Conservation (phyloP, 2,329 filamentous ascomycete genomes). For the Nothopassalora personata region DNA sequence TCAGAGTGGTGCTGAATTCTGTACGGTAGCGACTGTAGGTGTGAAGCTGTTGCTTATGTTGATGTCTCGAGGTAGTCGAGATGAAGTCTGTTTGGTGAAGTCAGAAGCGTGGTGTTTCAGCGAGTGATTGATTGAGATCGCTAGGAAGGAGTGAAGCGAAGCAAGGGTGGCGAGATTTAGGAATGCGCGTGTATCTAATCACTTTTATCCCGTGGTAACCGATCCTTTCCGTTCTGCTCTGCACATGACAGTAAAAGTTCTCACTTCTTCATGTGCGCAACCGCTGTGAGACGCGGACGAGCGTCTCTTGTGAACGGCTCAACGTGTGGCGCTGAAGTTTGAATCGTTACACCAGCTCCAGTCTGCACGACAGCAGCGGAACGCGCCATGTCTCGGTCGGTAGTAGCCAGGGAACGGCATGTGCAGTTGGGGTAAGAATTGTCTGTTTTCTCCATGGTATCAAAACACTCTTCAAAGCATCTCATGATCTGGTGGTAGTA, state of each 20-base stretch:
- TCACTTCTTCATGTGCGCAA: background rate
- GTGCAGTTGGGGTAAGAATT: background rate
- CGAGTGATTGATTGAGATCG: background rate
- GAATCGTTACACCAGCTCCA: background rate
- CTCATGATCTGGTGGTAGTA: background rate
- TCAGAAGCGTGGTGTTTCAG: background rate
- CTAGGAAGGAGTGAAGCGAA: background rate
- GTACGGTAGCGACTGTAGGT: background rate
- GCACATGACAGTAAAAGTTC: background rate
- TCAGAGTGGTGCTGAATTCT: background rate
- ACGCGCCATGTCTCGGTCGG: background rate
- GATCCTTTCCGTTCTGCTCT: background rate
- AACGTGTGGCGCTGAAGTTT: background rate
- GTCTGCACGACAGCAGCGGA: background rate
- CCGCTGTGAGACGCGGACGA: background rate
- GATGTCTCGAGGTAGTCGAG: background rate
- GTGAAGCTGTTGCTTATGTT: background rate
- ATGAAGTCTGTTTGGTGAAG: background rate
- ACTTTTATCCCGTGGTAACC: background rate
- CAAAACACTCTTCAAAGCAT: background rate
- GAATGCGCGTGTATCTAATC: background rate
- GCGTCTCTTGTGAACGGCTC: background rate
- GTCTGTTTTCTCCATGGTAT: background rate
- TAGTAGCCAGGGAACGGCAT: background rate
- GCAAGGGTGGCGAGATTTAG: background rate